Base-by-base conservation (phyloP, 169 alveolate species). In the Eimeria acervulina region DNA sequence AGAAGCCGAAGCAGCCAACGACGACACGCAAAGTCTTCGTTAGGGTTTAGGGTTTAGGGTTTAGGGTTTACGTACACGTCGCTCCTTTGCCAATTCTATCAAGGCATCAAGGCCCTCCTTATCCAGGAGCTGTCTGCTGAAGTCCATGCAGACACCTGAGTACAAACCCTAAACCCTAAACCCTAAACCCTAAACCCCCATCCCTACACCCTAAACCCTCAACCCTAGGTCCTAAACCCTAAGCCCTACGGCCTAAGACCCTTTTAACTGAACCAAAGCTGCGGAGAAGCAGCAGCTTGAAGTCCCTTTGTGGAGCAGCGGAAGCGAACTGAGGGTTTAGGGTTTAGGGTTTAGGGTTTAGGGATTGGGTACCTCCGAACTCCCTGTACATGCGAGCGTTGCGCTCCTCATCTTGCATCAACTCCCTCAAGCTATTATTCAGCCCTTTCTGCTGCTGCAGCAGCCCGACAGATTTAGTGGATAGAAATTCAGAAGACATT, bases 111-210 rank as follows among this genome's bases (percentile, higher is more conserved):
- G 63, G 42, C 72, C 81, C 33, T 72, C 93, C 94, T 40, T 33
- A 40, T 61, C 87, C 38, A 96, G 78, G 63, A 92, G 89, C 93
- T 96, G 97, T 13, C 97, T 42, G 95, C 96, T 90, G 94, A 91
- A 96, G 96, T 96, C 97, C 88, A 96, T 84, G 88, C 78, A 70
- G 72, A 95, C 83, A 76, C 96, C 97, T 87, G 95, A 28, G 52
- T 95, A 12, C 85, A 74, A 15, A 74, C 90, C 94, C 94, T 51
- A 80, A 40, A 83, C 96, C 96, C 68, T 55, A 55, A 55, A 55
- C 36, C n/a, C 80, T 68, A 68, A 68, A 85, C 96, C 96, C 80
- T 68, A 68, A 4, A 66, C 78, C 51, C 80, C 28, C 19, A 68
- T 26, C 80, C 80, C 7, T 68, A 68, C 19, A 68, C 80, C 78